Evolutionary conservation across 345 rosid genomes (phyloP), one percentile per base, ranked within the genome.

Genomic region (Sonneratia caseolaris): DNA sequence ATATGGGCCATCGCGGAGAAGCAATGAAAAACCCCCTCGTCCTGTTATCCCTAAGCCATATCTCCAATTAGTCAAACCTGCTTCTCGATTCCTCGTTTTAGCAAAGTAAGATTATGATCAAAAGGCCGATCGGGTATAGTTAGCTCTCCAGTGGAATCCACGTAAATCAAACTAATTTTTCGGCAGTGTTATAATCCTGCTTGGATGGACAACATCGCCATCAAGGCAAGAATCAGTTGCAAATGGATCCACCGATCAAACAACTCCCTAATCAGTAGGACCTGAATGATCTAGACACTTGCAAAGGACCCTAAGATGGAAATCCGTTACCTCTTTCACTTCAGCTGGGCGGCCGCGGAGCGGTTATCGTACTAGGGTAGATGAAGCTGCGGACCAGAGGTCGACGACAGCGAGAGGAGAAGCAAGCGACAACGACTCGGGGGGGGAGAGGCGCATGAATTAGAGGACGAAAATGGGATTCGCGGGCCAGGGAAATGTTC

Each of bases 1-100:
- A 75, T 49, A 74, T 79, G 73, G 70, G 78, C 81, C 82, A 86
- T 81, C 69, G 42, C 10, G 66, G 38, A 27, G 12, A 62, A 62
- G 66, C 66, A 62, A 62, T 32, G 66, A 1, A 6, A 27, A 32
- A 27, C 21, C 10, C 18, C 5, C 19, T 62, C 32, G 5, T 13
- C 19, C 3, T 13, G 14, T 27, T 13, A 10, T 61, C 35, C 36
- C 35, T 7, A 15, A 57, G 35, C 57, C 21, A 9, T n/a, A 57
- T 57, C 64, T 19, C 64, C 27, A n/a, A 22, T 57, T n/a, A 57
- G 35, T 57, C 35, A 21, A 57, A 61, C 27, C 36, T 2, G 37
- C 37, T 6, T 2, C 66, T 3, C 37, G 19, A 27, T 27, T 62
- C 2, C 38, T 35, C 37, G 37, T 62, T 62, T 15, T 13, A 62